Base-by-base conservation (phyloP, 1,284 basidiomycete species). In the Malassezia sympodialis region DNA sequence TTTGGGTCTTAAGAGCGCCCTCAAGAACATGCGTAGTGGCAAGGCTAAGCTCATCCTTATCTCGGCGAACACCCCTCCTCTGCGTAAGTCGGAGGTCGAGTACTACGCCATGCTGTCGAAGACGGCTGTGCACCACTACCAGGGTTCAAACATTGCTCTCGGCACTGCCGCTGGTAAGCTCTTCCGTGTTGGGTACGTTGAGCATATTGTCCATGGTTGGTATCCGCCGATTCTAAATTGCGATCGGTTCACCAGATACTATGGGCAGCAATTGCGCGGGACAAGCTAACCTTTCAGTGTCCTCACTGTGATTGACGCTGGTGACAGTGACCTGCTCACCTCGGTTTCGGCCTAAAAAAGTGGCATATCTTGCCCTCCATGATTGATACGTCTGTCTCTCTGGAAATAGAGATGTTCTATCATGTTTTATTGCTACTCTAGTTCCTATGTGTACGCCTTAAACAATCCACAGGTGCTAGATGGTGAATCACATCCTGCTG, bases 11-110 rank as follows among this genome's bases (percentile, higher is more conserved):
- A 68, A 72, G 65, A 67, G 65, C 58, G 89, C 93, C 52, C 82
- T 99, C 73, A 96, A 96, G 84, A 86, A 89, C 80, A 94, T 98
- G 87, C 87, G 94, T 75, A 87, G 80, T 70, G 93, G 94, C 78
- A 96, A 96, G 83, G 94, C 93, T 78, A 98, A 96, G 81, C 88
- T 99, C 72, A 86, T 99, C 75, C 81, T 99, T 77, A 96, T 99
- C 77, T 90, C 93, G 74, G 91, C 90, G 72, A 99, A 98, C 82
- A 96, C 90, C 80, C 94, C 93, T 58, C 94, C 94, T 63, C 84
- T 98, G 66, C 88, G 94, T 79, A 96, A 96, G 79, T 96, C 91
- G 58, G 94, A 99, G 83, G 82, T 99, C 63, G 94, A 99, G 82
- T 99, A 98, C 83, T 98, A 98, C 78, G 94, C 94, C 80, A 98